Conservation (phyloP, 2,329 filamentous ascomycete genomes). For the Epichloe gansuensis region DNA sequence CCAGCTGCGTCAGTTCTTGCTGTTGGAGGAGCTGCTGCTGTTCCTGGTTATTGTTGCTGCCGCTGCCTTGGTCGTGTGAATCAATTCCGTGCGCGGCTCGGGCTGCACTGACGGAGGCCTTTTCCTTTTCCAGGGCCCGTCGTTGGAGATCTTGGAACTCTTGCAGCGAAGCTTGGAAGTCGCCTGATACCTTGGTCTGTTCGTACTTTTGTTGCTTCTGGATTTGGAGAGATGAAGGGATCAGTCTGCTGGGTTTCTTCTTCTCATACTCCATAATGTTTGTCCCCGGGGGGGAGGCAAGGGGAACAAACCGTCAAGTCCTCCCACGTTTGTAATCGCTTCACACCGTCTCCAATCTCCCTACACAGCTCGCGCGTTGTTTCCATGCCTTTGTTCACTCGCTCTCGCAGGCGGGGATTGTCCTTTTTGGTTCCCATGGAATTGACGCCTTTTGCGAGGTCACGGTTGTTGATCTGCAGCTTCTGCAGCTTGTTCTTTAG, state of each 20-base stretch:
- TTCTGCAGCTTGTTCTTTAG: conserved; percentile 83
- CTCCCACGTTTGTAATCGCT: conserved; percentile 79
- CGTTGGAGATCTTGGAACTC: conserved; percentile 93
- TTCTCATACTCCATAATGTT: not conserved
- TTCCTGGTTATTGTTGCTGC: conserved; percentile 14
- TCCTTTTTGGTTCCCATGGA: conserved; percentile 84
- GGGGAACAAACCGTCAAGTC: conserved; percentile 55
- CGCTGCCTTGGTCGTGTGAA: conserved; percentile 7
- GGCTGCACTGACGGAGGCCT: conserved; percentile 71
- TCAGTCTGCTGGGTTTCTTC: not conserved
- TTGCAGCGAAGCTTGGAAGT: conserved; percentile 77
- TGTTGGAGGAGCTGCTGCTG: conserved; percentile 45
- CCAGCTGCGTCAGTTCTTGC: conserved; percentile 65
- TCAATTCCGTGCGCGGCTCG: conserved; percentile 63
- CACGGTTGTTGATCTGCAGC: conserved; percentile 76
- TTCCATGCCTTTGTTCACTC: conserved; percentile 76
- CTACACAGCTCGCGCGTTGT: conserved; percentile 81
- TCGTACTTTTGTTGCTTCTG: conserved; percentile 94
- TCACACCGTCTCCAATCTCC: conserved; percentile 83
- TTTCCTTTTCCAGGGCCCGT: conserved; percentile 81
- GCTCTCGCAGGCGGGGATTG: conserved; percentile 78
- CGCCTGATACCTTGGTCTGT: conserved; percentile 84
- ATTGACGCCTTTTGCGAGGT: conserved; percentile 70
- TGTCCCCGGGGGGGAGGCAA: not conserved
- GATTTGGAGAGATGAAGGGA: conserved; percentile 33